Base-by-base conservation (phyloP, 176 grass and related monocot genomes). In the Leersia perrieri region DNA sequence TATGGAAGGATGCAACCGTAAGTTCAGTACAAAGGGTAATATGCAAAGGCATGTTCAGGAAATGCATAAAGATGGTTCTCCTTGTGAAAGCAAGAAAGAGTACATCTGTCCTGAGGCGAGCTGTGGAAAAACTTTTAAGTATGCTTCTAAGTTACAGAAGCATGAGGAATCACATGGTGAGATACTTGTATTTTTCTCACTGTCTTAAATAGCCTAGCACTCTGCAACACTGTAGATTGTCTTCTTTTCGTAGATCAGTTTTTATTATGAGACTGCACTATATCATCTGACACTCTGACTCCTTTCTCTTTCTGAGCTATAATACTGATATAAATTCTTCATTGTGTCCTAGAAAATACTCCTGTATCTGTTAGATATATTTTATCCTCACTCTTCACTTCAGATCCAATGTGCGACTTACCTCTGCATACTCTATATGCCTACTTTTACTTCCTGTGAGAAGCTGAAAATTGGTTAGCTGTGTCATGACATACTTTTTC, bases 91-190 rank as follows among this genome's bases (percentile, higher is more conserved):
- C 73, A 78, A 84, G 70, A 86, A 91, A 77, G 70, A 88, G 34
- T 86, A 88, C 18, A 65, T 89, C 29, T 94, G 92, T 63, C 73
- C 80, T 14, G 88, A 94, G 75, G 74, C 33, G 28, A 71, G 79
- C 68, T 94, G 92, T 81, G 88, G 88, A 70, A 94, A 94, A 66
- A 76, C 45, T 12, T 94, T 94, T 74, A 83, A 66, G 86, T 91
- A 80, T 83, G 82, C 82, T 70, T 94, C 92, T 67, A 86, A 91
- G 79, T 82, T 94, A 64, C 71, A 84, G 80, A 94, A 87, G 78
- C 92, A 94, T 1, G 88, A 91, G 41, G 69, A 94, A 65, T 94
- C 88, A 42, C 92, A 94, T 84, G 92, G 92, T 94, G 62, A 86
- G 88, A 72, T 53, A 22, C 49, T 53, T n/a, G 49, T 53, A 79